Evolutionary conservation across 116 monocot species (phyloP).

Genomic region (Posidonia oceanica): DNA sequence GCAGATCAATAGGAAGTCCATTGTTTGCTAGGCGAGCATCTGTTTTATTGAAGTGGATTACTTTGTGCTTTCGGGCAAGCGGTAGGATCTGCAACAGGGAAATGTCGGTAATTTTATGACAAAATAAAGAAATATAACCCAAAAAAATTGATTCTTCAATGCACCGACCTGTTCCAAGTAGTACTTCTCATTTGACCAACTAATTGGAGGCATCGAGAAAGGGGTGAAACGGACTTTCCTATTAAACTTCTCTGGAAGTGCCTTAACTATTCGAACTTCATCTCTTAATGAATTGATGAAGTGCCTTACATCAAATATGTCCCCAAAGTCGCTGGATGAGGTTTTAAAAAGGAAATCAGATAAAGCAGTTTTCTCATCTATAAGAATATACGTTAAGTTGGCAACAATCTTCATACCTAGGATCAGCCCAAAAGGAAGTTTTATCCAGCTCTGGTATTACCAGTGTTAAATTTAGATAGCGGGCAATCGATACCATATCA

Average conservation of each 20-base stretch:
- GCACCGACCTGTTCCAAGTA: conserved; percentile 58
- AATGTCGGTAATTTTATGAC: background rate
- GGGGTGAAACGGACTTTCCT: conserved; percentile 15
- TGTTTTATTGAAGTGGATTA: conserved; percentile 73
- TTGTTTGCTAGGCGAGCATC: conserved; percentile 92
- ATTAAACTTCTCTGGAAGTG: conserved; percentile 44
- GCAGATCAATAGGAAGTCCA: conserved; percentile 47
- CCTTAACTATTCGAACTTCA: conserved; percentile 66
- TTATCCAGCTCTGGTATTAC: conserved; percentile 90
- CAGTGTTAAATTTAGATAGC: conserved; percentile 70
- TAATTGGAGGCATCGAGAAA: conserved; percentile 68
- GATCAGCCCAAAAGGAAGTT: conserved; percentile 93
- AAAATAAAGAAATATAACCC: background rate
- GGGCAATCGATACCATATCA: conserved; percentile 83
- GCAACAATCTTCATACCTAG: conserved; percentile 37
- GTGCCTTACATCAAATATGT: conserved; percentile 78
- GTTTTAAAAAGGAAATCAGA: background rate
- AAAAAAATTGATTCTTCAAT: background rate
- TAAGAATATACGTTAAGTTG: background rate
- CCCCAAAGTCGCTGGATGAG: conserved; percentile 63
- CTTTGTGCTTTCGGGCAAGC: conserved; percentile 57
- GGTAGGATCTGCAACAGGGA: conserved; percentile 50
- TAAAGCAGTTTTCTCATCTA: background rate
- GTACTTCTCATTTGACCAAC: conserved; percentile 86
- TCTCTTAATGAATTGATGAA: conserved; percentile 86